Evolutionary conservation across 2,329 filamentous ascomycete genomes (phyloP).

Genomic region (Colletotrichum zoysiae): DNA sequence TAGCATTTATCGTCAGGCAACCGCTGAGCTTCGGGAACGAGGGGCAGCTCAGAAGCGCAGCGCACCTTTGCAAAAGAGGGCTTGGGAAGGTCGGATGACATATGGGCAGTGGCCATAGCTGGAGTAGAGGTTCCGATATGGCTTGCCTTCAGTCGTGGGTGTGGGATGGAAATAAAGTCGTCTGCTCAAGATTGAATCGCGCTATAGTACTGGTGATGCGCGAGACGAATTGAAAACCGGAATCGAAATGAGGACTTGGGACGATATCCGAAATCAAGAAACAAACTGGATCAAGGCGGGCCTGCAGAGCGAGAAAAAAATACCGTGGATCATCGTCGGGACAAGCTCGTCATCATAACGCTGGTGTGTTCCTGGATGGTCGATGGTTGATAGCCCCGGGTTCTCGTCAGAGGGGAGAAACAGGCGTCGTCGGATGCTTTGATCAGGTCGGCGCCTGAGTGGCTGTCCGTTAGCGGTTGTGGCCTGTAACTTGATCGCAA

Average conservation of each 20-base stretch:
- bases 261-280: slow-evolving; percentile 62
- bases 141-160: slow-evolving; percentile 22
- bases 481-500: slow-evolving; percentile 14
- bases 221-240: slow-evolving; percentile 35
- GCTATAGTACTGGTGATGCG: slow-evolving; percentile 38
- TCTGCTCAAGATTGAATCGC: slow-evolving; percentile 20
- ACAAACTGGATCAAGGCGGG: slow-evolving; percentile 66
- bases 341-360: slow-evolving; percentile 54
- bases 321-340: slow-evolving; percentile 69
- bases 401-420: slow-evolving; percentile 22
- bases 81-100: slow-evolving; percentile 63
- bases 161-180: slow-evolving; percentile 41
- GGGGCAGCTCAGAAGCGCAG: background rate
- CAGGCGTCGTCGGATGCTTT: slow-evolving; percentile 22
- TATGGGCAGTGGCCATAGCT: slow-evolving; percentile 62
- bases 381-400: slow-evolving; percentile 29
- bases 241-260: slow-evolving; percentile 44
- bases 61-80: slow-evolving; percentile 83
- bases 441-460: slow-evolving; percentile 30
- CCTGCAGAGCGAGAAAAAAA: slow-evolving; percentile 61
- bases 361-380: slow-evolving; percentile 39
- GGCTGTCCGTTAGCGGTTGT: slow-evolving; percentile 32
- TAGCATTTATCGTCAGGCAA: slow-evolving; percentile 35
- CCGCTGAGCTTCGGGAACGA: slow-evolving; percentile 7
- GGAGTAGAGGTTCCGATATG: background rate